Evolutionary conservation across 805 yeast species (phyloP), one percentile per base, ranked within the genome.

Genomic region (Kodamaea restingae): DNA sequence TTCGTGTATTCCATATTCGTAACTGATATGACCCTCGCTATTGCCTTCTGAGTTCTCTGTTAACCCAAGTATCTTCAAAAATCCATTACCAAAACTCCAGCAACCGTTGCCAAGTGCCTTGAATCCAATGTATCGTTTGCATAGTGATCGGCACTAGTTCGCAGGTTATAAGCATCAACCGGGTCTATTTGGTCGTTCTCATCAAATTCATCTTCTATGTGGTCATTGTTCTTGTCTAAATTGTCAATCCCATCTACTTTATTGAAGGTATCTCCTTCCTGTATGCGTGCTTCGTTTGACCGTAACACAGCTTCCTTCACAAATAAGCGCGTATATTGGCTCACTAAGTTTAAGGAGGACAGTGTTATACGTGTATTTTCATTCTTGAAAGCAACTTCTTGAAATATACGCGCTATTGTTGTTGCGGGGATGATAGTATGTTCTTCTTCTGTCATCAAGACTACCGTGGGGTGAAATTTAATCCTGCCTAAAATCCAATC

Each of bases 251-350:
- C 65, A 43, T 65, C 71, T 1, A 60, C 60, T 11, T 46, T 50
- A 11, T 45, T 38, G 27, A 45, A 35, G n/a, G 55, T 37, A 15
- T 52, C 59, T 4, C 55, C 53, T 31, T 67, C 71, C 11, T 51
- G 45, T 8, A 58, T 29, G 24, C 80, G 50, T 35, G 71, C 76
- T 42, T 77, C 80, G 45, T 79, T 77, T 7, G 84, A 71, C 41
- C 86, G 51, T 5, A 71, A 50, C 2, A 79, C 65, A 0, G 84
- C 84, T 52, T 80, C 86, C 33, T 69, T 67, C 11, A 80, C 69
- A 49, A 80, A 80, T 51, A 79, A 60, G 29, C 71, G 58, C 14
- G 78, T 64, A 51, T 80, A 80, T 48, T 78, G 81, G 1, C 78
- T 55, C 2, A 77, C 67, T 11, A 76, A 54, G 31, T 70, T 70